A percentile compares a stretch with the other conserved stretches of the same genome.
These are phyloP conservation scores for Auricularia auricula-judae DNA, from an alignment of 768 basidiomycete genomes.

Conservation along the genomic window DNA sequence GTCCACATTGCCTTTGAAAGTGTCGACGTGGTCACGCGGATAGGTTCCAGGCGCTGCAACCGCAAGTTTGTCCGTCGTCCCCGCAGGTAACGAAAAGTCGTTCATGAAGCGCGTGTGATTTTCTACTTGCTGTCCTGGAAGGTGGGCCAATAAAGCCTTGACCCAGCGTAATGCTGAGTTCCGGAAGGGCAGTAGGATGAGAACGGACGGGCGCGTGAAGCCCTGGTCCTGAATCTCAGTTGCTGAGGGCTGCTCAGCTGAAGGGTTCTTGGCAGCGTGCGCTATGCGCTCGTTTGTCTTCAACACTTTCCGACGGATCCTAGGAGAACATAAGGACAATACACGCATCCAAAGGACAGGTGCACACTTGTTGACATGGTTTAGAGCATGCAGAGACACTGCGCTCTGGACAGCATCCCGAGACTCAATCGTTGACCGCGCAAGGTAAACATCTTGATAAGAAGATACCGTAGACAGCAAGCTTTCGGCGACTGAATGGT, in stretches of 20 bases:
- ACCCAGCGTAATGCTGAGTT: conserved; percentile 80
- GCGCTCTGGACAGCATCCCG: conserved; percentile 55
- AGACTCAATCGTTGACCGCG: conserved; percentile 54
- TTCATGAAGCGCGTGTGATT: conserved; percentile 70
- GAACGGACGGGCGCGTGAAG: conserved; percentile 90
- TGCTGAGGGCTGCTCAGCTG: conserved; percentile 45
- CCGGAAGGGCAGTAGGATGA: conserved; percentile 88
- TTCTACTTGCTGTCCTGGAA: conserved; percentile 75
- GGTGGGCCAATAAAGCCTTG: conserved; percentile 64
- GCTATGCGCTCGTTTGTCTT: conserved; percentile 93
- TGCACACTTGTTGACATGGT: conserved; percentile 79
- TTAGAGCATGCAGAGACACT: conserved; percentile 67
- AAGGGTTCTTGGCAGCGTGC: conserved; percentile 47
- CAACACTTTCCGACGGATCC: conserved; percentile 80
- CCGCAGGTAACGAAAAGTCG: conserved; percentile 77
- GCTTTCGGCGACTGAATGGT: neutral
- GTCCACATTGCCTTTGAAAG: conserved; percentile 93
- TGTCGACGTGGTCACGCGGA: conserved; percentile 82
- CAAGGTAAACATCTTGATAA: conserved; percentile 67
- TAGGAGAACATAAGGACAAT: conserved; percentile 19
- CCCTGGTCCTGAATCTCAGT: conserved; percentile 86
- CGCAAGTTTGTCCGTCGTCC: conserved; percentile 69
- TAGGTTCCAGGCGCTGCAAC: conserved; percentile 65
- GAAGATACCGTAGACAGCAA: conserved; percentile 53
- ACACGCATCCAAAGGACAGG: neutral